Base-by-base conservation (phyloP, 2,329 filamentous ascomycete genomes). In the Fusarium sp. region DNA sequence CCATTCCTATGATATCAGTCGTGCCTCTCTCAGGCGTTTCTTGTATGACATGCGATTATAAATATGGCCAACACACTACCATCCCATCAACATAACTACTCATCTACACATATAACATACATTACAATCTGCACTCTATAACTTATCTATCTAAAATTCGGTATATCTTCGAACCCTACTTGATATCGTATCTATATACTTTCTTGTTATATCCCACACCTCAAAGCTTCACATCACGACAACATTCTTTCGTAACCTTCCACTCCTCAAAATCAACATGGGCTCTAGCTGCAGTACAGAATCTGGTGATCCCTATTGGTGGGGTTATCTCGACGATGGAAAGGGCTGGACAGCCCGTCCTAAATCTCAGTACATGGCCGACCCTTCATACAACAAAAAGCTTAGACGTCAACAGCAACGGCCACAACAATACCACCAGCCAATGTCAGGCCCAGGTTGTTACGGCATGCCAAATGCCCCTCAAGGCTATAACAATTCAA, bases 281-380 rank as follows among this genome's bases (percentile, higher is more conserved):
- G 54, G 44, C 9, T 50, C 36, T 18, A 26, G 54, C 26, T 43
- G 11, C 45, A 57, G 54, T 24, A 50, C 28, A 13, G 20, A 42
- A 26, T 36, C 48, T 10, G 54, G 44, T 24, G 54, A 57, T 13
- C 54, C 44, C n/a, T 42, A 43, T 6, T 49, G 54, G 54, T 57
- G 39, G 36, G 54, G 54, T 34, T 50, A 57, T 14, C 26, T 57
- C 5, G 34, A 40, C 15, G 44, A 57, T 20, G 54, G 54, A 15
- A 49, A 57, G 15, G 54, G 54, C 45, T 57, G 44, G 44, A 57
- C 44, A 31, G 54, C 46, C 26, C 54, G 54, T 15, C 54, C 54
- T 13, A 50, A 57, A 15, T 49, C 54, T 6, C 7, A 50, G 43
- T 57, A 57, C 54, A 57, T 57, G 44, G 28, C 26, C 17, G 46